These are phyloP conservation scores for Globisporangium uncinulatum DNA, from an alignment of 352 stramenopile genomes.

Conservation along the genomic window DNA sequence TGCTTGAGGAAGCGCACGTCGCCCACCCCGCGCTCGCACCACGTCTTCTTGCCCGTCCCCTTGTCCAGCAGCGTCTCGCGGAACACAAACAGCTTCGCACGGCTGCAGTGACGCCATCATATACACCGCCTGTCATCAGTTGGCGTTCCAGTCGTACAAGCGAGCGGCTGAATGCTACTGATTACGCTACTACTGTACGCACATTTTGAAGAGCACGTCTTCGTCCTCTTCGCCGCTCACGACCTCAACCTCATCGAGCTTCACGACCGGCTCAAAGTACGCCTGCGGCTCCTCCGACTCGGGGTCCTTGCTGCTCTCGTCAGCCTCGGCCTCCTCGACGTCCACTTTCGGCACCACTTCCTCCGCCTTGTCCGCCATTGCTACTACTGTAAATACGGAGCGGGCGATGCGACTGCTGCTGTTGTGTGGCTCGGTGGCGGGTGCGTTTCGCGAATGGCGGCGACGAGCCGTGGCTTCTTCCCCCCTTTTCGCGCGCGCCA, in stretches of 20 bases:
- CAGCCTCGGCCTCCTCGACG: constrained; percentile 40
- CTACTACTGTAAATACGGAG: constrained; percentile 5
- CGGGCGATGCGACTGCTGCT: constrained; percentile 1
- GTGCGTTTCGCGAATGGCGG: constrained; percentile 7
- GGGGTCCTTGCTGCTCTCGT: constrained; percentile 45
- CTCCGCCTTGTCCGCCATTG: constrained; percentile 65
- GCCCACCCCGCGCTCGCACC: constrained; percentile 96
- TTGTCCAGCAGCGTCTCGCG: constrained; percentile 97
- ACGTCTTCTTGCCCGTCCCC: constrained; percentile 96
- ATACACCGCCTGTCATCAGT: background rate
- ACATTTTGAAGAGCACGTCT: constrained; percentile 92
- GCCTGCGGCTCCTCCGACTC: constrained; percentile 83
- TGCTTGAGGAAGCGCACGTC: constrained; percentile 97
- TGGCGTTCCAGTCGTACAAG: background rate
- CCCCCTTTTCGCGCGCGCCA: background rate
- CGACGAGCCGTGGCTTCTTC: background rate
- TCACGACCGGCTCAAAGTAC: constrained; percentile 86
- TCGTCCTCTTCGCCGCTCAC: constrained; percentile 98
- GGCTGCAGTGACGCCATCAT: constrained; percentile 26
- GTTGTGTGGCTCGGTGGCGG: constrained; percentile 5
- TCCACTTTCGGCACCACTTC: constrained; percentile 59
- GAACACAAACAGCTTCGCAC: constrained; percentile 96
- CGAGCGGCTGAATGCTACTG: constrained; percentile 14
- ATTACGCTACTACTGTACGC: background rate
- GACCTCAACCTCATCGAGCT: constrained; percentile 93